Percentiles rank a stretch among this genome's conserved stretches.
phyloP scores from a whole-genome alignment of 2,329 filamentous ascomycete species.

The Neonectria magnoliae region DNA sequence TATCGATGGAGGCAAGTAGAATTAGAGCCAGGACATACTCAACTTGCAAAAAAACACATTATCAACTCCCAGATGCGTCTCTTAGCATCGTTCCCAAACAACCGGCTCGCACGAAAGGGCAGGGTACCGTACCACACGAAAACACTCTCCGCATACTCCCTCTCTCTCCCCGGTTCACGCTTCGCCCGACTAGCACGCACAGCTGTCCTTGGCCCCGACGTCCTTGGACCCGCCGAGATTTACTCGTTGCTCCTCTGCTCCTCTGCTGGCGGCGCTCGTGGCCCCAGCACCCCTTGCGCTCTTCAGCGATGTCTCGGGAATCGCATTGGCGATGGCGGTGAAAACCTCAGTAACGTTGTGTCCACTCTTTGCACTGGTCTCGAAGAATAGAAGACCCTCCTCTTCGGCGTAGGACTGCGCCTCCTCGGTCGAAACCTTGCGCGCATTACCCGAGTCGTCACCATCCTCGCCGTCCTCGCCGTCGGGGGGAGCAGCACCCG shows the following conservation, averaged over 20 bases:
- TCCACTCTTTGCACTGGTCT: conserved; percentile 97
- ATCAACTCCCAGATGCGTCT: conserved; percentile 44
- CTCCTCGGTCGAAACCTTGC: conserved; percentile 91
- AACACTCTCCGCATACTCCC: conserved; percentile 26
- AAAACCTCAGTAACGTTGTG: conserved; percentile 96
- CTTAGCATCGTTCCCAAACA: conserved; percentile 43
- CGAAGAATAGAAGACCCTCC: conserved; percentile 93
- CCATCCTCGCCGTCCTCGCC: conserved; percentile 66
- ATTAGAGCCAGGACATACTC: conserved; percentile 32
- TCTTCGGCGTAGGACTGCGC: conserved; percentile 94
- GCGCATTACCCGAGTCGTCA: conserved; percentile 75
- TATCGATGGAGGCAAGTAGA: conserved; percentile 13
- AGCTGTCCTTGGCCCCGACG: conserved; percentile 85
- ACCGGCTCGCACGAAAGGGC: conserved; percentile 40
- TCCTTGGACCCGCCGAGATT: conserved; percentile 81
- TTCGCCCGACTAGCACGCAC: conserved; percentile 74
- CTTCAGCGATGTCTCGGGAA: conserved; percentile 96
- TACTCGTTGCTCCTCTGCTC: conserved; percentile 77
- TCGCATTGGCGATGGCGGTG: conserved; percentile 96
- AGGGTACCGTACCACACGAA: conserved; percentile 41
- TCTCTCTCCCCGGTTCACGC: conserved; percentile 16
- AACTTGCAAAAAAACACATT: conserved; percentile 33
- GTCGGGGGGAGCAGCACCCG: conserved; percentile 47
- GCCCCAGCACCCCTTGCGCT: conserved; percentile 80
- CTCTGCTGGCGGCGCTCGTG: conserved; percentile 67